Base-by-base conservation (phyloP, 1,284 basidiomycete species). In the Moniliella sp. region DNA sequence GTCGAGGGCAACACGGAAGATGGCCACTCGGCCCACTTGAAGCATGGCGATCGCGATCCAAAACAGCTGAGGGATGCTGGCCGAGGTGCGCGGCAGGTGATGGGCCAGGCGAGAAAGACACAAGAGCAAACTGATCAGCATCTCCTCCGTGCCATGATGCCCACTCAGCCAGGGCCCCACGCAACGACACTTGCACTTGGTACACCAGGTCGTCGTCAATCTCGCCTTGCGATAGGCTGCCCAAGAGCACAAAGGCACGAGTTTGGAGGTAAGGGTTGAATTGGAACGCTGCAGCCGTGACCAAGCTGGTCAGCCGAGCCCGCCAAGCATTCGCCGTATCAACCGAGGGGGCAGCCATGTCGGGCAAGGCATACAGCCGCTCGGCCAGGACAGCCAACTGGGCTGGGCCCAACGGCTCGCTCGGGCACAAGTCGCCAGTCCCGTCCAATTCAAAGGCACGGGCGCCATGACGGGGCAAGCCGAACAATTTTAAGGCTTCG, bases 261-360 rank as follows among this genome's bases (percentile, higher is more conserved):
- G 78, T 75, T 59, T 91, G 84, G 15, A 86, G 73, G 12, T 78
- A 75, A 0, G 82, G 78, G 9, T 81, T 83, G 36, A 80, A 72
- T 58, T 91, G 84, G 67, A 93, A 91, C 13, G 83, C 82, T 0
- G 77, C 82, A 1, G 81, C 75, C 0, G 80, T 78, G n/a, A 84
- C 73, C 33, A 93, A 62, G 34, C 81, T 76, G 73, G 84, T 82
- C 79, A 84, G 83, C 25, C 84, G 69, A 15, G 83, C 80, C 36
- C 78, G 71, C 84, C 86, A 93, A 10, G 78, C 73, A 53, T 93
- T 93, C 25, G 80, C 66, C 7, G 83, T 66, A 32, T 81, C 84
- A 2, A 37, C 35, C 27, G 37, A 43, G 3, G 51, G 51, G 3
- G 51, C 47, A 1, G 51, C 50, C 5, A 48, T 37, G 15, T 55